Percentiles rank a stretch among this genome's conserved stretches.
Conservation (phyloP, 2,329 filamentous ascomycete species). For the Phialophora expanda region DNA sequence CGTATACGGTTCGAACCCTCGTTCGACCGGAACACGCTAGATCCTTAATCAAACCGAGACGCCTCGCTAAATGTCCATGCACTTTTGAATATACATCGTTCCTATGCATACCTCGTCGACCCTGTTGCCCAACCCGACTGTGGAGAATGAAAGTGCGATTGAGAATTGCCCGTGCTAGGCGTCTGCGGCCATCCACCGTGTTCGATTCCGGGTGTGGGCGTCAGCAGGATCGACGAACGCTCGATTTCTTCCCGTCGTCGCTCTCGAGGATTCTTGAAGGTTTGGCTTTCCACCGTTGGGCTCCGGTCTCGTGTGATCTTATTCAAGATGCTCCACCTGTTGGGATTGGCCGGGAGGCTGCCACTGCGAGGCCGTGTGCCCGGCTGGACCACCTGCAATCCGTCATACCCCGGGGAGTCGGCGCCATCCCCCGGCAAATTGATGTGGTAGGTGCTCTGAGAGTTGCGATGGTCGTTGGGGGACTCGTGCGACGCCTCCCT, state of each 20-base stretch:
- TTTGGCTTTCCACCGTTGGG: slow-evolving; percentile 22
- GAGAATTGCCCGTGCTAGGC: slow-evolving; percentile 14
- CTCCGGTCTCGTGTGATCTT: slow-evolving; percentile 30
- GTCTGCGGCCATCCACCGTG: slow-evolving; percentile 24
- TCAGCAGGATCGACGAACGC: slow-evolving; percentile 28
- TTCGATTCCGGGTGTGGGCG: slow-evolving; percentile 23
- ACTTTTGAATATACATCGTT: not conserved
- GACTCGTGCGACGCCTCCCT: slow-evolving; percentile 41
- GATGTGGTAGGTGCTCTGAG: slow-evolving; percentile 42
- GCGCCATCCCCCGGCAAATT: slow-evolving; percentile 37
- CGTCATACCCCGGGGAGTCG: slow-evolving; percentile 4
- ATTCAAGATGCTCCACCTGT: slow-evolving; percentile 30
- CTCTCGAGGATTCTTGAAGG: slow-evolving; percentile 35
- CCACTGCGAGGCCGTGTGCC: slow-evolving; percentile 31
- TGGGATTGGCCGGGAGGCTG: slow-evolving; percentile 28
- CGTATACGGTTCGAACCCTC: not conserved
- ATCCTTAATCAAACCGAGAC: slow-evolving; percentile 15
- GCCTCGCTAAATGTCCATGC: slow-evolving; percentile 25
- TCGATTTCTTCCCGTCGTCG: slow-evolving; percentile 38
- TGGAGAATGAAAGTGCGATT: slow-evolving; percentile 9
- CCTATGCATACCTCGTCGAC: slow-evolving; percentile 30
- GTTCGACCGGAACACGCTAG: not conserved
- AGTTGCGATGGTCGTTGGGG: slow-evolving; percentile 39
- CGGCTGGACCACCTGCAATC: slow-evolving; percentile 20
- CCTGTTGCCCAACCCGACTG: slow-evolving; percentile 14